phyloP scores from a whole-genome alignment of 306 rosid genomes.

The Glycyrrhiza uralensis region DNA sequence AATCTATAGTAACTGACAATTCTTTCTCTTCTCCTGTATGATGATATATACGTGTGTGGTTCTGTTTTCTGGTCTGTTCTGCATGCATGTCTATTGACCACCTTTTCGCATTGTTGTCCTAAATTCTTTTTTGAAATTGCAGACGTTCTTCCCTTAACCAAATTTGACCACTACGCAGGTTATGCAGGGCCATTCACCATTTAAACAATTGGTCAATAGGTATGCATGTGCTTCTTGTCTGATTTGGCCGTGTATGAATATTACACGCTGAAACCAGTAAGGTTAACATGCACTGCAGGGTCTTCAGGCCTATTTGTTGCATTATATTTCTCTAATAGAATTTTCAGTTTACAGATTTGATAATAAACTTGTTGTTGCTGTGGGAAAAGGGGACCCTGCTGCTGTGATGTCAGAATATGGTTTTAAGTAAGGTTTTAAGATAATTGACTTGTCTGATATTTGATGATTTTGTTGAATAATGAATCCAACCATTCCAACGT shows the following conservation, averaged over 20 bases:
- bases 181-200: constrained; percentile 88
- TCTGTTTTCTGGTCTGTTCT: background rate
- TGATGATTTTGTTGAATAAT: background rate
- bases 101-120: background rate
- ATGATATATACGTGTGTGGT: background rate
- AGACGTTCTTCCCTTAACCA: background rate
- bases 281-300: background rate
- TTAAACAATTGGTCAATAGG: constrained; percentile 74
- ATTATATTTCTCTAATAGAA: constrained; percentile 8
- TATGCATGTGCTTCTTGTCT: constrained; percentile 31
- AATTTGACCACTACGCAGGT: constrained; percentile 49
- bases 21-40: background rate
- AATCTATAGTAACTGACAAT: background rate
- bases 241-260: background rate
- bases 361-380: constrained; percentile 75
- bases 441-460: constrained; percentile 1
- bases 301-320: background rate
- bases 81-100: background rate
- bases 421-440: constrained; percentile 54
- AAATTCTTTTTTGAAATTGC: background rate
- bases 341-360: constrained; percentile 50
- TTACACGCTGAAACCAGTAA: constrained; percentile 8
- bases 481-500: constrained; percentile 8
- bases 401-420: constrained; percentile 89
- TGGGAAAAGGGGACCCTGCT: constrained; percentile 94